These are phyloP conservation scores for Trichoderma harzianum DNA, from an alignment of 2,329 filamentous ascomycete species.

Conservation along the genomic window DNA sequence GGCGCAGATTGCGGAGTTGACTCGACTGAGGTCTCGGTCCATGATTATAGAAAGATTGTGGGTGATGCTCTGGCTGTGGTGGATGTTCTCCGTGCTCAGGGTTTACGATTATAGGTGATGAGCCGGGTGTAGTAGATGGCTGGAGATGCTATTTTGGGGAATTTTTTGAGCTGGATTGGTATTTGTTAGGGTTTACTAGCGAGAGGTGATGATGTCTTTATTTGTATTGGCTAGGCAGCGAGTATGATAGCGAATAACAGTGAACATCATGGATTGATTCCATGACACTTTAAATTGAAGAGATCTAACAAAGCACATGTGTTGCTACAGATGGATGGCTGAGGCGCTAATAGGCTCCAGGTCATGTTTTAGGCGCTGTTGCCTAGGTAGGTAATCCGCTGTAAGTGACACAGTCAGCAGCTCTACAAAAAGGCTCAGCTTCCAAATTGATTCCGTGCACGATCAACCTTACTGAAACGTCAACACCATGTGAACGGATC, in stretches of 20 bases:
- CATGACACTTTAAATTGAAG: background rate
- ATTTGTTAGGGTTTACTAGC: background rate
- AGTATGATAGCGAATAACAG: background rate
- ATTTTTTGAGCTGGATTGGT: background rate
- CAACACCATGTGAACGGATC: background rate
- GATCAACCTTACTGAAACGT: background rate
- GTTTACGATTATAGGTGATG: background rate
- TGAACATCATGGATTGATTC: background rate
- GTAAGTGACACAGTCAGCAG: background rate
- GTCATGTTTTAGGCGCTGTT: background rate
- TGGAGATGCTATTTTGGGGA: background rate
- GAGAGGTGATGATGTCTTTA: background rate
- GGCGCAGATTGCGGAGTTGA: background rate
- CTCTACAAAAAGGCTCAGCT: background rate
- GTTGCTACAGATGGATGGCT: background rate
- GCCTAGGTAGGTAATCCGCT: background rate
- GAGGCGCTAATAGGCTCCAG: background rate
- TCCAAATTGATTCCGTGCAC: background rate
- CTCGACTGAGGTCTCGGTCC: background rate
- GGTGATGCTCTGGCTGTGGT: background rate
- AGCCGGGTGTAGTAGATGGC: background rate
- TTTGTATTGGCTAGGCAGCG: background rate
- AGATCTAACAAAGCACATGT: background rate
- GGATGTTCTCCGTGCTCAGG: background rate
- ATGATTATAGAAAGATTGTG: background rate